These are phyloP conservation scores for Leishmania tarentolae DNA, from an alignment of 208 protist genomes.

Conservation along the genomic window DNA sequence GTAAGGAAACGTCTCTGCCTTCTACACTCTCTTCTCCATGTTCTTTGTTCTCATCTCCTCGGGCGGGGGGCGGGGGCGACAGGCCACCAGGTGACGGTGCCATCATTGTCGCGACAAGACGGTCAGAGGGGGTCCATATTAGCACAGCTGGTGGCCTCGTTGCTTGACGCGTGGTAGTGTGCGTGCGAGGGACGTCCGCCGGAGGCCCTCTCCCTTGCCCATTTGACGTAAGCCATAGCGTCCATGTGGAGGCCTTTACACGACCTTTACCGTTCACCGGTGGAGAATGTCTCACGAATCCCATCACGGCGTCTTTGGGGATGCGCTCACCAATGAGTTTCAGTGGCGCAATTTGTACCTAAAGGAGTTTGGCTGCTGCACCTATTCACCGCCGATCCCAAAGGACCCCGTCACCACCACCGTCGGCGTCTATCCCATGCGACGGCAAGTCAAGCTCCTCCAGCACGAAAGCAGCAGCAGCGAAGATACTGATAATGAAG, in stretches of 20 bases:
- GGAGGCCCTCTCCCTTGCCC: not conserved
- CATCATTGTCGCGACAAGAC: not conserved
- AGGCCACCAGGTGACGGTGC: not conserved
- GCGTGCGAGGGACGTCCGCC: not conserved
- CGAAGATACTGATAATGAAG: not conserved
- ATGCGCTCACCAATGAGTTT: constrained; percentile 72
- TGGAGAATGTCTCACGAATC: constrained; percentile 6
- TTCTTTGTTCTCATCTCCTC: not conserved
- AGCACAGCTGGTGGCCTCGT: not conserved
- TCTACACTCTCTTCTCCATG: not conserved
- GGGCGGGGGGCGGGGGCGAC: not conserved
- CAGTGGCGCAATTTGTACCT: constrained; percentile 87
- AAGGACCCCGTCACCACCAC: constrained; percentile 59
- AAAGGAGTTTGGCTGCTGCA: constrained; percentile 67
- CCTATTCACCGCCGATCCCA: constrained; percentile 76
- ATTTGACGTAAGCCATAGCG: constrained; percentile 3
- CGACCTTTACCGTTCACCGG: not conserved
- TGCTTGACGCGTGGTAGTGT: not conserved
- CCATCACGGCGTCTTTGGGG: constrained; percentile 34
- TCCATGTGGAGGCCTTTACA: not conserved
- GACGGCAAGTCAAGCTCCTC: constrained; percentile 17
- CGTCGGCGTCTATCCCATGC: constrained; percentile 28
- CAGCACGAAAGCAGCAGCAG: constrained; percentile 13
- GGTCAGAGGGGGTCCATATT: not conserved
- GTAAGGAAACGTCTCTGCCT: not conserved